These are phyloP conservation scores for Amaranthus tricolor DNA, from an alignment of 179 eudicot genomes.

Conservation along the genomic window DNA sequence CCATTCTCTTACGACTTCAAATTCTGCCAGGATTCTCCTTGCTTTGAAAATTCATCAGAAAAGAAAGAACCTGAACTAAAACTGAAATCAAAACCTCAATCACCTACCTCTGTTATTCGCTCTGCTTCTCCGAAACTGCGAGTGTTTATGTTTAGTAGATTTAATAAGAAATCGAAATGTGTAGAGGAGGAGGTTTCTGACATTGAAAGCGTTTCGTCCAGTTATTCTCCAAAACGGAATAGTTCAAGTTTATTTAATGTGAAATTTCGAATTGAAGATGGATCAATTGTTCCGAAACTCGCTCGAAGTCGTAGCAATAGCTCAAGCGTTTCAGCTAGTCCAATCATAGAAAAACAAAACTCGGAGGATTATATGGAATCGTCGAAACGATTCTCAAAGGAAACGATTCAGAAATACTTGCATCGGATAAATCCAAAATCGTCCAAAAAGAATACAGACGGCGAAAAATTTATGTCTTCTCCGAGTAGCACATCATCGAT, in stretches of 20 bases:
- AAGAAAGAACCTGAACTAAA: constrained; percentile 8
- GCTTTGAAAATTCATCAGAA: background rate
- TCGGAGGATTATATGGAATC: constrained; percentile 15
- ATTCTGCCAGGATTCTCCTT: constrained; percentile 14
- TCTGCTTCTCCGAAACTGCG: constrained; percentile 46
- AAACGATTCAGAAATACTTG: constrained; percentile 47
- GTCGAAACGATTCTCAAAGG: constrained; percentile 35
- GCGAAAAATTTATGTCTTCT: constrained; percentile 19
- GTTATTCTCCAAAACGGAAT: constrained; percentile 16
- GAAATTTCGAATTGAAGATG: constrained; percentile 43
- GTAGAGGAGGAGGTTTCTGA: constrained; percentile 24
- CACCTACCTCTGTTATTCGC: constrained; percentile 48
- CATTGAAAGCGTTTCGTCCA: constrained; percentile 23
- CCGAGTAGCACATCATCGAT: constrained; percentile 26
- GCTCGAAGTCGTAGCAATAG: constrained; percentile 40
- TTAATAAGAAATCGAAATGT: constrained; percentile 30
- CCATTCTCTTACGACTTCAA: constrained; percentile 24
- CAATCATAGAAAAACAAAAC: constrained; percentile 20
- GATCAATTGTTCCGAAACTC: constrained; percentile 34
- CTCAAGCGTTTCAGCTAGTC: constrained; percentile 6
- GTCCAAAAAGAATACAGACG: constrained; percentile 30
- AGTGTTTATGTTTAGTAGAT: constrained; percentile 44
- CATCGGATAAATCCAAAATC: constrained; percentile 52
- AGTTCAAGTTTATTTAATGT: constrained; percentile 36
- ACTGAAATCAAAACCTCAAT: background rate